phyloP scores from a whole-genome alignment of 2,329 filamentous ascomycete genomes.

The Gaeumannomyces sp. region DNA sequence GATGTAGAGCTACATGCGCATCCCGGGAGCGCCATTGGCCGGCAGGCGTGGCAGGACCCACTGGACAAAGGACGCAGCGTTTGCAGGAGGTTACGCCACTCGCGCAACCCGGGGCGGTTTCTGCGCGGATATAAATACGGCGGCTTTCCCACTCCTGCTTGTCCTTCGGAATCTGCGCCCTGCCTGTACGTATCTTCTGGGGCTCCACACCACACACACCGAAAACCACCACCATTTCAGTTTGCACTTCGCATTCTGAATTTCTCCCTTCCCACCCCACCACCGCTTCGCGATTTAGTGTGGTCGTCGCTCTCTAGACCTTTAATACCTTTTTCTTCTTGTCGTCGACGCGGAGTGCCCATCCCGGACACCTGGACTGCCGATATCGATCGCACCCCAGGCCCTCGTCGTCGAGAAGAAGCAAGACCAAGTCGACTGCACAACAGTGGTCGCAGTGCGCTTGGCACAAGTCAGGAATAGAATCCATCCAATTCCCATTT shows the following conservation, averaged over 20 bases:
- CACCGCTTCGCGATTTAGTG: conserved; percentile 9
- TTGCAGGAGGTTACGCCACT: background rate
- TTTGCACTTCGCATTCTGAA: background rate
- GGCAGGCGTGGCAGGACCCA: background rate
- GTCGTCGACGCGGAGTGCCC: conserved; percentile 6
- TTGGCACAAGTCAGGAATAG: conserved; percentile 4
- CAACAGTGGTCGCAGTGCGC: conserved; percentile 18
- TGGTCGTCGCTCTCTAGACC: conserved; percentile 11
- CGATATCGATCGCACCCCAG: background rate
- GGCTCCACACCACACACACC: conserved; percentile 1
- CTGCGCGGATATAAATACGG: conserved; percentile 1
- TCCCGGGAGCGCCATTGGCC: background rate
- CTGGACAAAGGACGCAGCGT: background rate
- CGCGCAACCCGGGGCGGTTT: background rate
- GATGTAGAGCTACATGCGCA: conserved; percentile 1
- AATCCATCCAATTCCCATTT: conserved; percentile 3
- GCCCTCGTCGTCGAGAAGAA: conserved; percentile 18
- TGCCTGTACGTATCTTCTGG: conserved; percentile 1
- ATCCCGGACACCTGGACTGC: background rate
- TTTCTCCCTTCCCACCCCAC: conserved; percentile 4
- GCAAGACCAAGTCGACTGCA: conserved; percentile 20
- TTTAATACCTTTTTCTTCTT: conserved; percentile 8
- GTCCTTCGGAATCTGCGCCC: background rate
- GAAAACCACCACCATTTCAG: background rate
- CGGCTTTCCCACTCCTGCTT: background rate